phyloP scores from a whole-genome alignment of 176 grass and related monocot species.

The Oryza rufipogon region DNA sequence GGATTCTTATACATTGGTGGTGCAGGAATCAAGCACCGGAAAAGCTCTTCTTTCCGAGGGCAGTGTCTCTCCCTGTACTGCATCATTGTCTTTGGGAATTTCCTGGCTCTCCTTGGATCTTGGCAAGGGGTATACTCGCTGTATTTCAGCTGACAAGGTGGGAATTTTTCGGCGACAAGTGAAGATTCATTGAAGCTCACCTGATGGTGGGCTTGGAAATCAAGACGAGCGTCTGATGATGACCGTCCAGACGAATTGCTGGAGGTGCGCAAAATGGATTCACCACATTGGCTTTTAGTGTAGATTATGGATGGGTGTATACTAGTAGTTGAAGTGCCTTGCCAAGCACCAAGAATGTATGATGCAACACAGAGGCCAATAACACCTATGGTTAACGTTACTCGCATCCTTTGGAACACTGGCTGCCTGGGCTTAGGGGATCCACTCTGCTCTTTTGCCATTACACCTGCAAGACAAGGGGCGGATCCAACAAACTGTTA shows the following conservation, averaged over 20 bases:
- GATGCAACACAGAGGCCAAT: conserved; percentile 55
- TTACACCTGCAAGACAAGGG: conserved; percentile 31
- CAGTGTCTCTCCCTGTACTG: conserved; percentile 84
- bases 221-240: conserved; percentile 32
- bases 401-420: conserved; percentile 56
- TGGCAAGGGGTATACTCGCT: conserved; percentile 93
- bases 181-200: conserved; percentile 57
- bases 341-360: conserved; percentile 88
- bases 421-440: conserved; percentile 49
- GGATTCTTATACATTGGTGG: conserved; percentile 77
- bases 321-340: conserved; percentile 45
- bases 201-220: conserved; percentile 84
- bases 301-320: conserved; percentile 27
- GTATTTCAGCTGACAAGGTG: conserved; percentile 65
- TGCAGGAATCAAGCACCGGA: conserved; percentile 75
- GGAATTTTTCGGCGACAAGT: conserved; percentile 36
- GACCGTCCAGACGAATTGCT: background rate
- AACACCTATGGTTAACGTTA: conserved; percentile 45
- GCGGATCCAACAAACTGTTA: no score
- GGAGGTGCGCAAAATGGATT: background rate
- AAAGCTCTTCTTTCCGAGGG: conserved; percentile 57
- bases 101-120: conserved; percentile 79
- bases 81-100: conserved; percentile 69
- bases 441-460: conserved; percentile 55
- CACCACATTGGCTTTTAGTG: conserved; percentile 37